phyloP scores from a whole-genome alignment of 2,329 filamentous ascomycete species.

The Hymenoscyphus repandus region DNA sequence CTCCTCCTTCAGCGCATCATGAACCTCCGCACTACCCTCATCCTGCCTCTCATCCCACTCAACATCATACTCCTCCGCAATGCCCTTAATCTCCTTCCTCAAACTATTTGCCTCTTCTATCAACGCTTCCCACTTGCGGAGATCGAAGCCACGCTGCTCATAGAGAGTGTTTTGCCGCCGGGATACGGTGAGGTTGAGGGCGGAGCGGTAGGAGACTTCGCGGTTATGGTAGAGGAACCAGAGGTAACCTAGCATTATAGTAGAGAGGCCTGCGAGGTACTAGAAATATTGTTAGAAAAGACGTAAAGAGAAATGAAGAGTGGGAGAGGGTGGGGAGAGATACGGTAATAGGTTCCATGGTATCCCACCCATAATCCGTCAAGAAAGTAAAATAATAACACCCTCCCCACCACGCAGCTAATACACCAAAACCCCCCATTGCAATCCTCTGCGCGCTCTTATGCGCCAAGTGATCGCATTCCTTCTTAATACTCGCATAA shows the following conservation, averaged over 20 bases:
- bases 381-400: constrained; percentile 70
- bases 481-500: constrained; percentile 69
- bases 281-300: constrained; percentile 11
- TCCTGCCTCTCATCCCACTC: constrained; percentile 80
- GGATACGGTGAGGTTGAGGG: constrained; percentile 81
- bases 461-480: constrained; percentile 76
- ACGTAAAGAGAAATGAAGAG: neutral
- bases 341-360: constrained; percentile 79
- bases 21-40: constrained; percentile 62
- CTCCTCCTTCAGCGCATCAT: constrained; percentile 51
- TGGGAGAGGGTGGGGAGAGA: constrained; percentile 9
- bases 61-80: constrained; percentile 83
- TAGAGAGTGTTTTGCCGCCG: constrained; percentile 74
- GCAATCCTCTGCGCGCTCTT: constrained; percentile 73
- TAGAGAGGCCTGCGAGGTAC: constrained; percentile 80
- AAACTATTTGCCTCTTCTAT: constrained; percentile 76
- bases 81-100: constrained; percentile 70
- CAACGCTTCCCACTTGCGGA: constrained; percentile 69
- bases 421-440: constrained; percentile 68
- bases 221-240: constrained; percentile 94
- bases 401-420: constrained; percentile 63
- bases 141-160: constrained; percentile 67
- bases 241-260: constrained; percentile 82
- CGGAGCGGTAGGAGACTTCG: constrained; percentile 80
- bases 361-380: constrained; percentile 81